Evolutionary conservation across 495 filamentous ascomycete species (phyloP).

Genomic region (Saxophila tyrrhenica): DNA sequence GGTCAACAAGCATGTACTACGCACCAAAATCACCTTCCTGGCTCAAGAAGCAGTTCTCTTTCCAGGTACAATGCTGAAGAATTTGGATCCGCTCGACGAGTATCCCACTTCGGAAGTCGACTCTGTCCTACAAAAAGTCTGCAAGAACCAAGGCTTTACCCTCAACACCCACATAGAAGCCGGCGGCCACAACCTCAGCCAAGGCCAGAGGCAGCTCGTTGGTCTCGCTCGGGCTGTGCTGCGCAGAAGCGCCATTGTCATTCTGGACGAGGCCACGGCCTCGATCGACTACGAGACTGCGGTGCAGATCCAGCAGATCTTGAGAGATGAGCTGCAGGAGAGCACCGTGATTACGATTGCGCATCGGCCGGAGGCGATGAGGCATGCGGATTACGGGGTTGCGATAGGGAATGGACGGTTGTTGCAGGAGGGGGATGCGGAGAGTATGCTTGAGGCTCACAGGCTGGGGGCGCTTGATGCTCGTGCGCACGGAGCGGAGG

Average conservation of each 20-base stretch:
- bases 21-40: slow-evolving; percentile 49
- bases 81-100: slow-evolving; percentile 40
- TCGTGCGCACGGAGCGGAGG: background rate
- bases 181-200: slow-evolving; percentile 47
- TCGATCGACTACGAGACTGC: slow-evolving; percentile 71
- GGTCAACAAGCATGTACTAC: slow-evolving; percentile 48
- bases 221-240: slow-evolving; percentile 48
- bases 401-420: slow-evolving; percentile 52
- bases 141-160: slow-evolving; percentile 40
- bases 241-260: slow-evolving; percentile 45
- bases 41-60: slow-evolving; percentile 56
- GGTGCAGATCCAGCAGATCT: slow-evolving; percentile 61
- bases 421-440: background rate
- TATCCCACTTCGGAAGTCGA: slow-evolving; percentile 40
- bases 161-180: slow-evolving; percentile 46
- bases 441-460: background rate
- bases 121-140: slow-evolving; percentile 41
- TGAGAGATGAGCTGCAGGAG: slow-evolving; percentile 60
- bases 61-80: slow-evolving; percentile 46
- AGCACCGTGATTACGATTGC: slow-evolving; percentile 84
- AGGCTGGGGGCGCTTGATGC: background rate
- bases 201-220: slow-evolving; percentile 53
- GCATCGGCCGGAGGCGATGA: slow-evolving; percentile 71
- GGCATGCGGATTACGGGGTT: slow-evolving; percentile 61
- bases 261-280: slow-evolving; percentile 78